phyloP scores from a whole-genome alignment of 2,329 filamentous ascomycete species.

The Aurifilum marmelostoma region DNA sequence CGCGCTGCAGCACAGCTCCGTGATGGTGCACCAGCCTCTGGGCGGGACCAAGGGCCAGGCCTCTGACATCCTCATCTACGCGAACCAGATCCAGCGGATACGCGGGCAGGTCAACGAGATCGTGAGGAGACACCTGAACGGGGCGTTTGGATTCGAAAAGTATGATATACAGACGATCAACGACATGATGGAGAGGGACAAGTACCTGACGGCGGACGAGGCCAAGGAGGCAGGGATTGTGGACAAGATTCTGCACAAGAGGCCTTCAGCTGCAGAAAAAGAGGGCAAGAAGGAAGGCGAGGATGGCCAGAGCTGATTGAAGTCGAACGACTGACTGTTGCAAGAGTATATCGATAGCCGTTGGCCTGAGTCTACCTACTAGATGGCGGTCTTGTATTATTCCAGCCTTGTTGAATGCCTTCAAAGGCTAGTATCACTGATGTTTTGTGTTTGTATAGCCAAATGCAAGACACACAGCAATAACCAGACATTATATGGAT shows the following conservation, averaged over 20 bases:
- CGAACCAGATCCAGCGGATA: conserved; percentile 91
- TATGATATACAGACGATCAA: conserved; percentile 83
- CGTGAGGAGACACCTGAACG: conserved; percentile 83
- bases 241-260: conserved; percentile 79
- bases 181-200: conserved; percentile 95
- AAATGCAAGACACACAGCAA: not conserved
- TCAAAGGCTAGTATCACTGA: conserved; percentile 8
- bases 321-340: not conserved
- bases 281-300: conserved; percentile 21
- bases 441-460: too few species aligned
- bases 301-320: not conserved
- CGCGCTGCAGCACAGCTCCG: conserved; percentile 87
- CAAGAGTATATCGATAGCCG: not conserved
- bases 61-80: conserved; percentile 92
- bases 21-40: conserved; percentile 97
- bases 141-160: conserved; percentile 72
- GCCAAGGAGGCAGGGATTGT: conserved; percentile 89
- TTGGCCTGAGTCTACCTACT: not conserved
- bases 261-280: conserved; percentile 38
- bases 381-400: not conserved
- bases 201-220: conserved; percentile 88
- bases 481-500: too few species aligned
- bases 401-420: not conserved
- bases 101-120: conserved; percentile 87
- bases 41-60: conserved; percentile 70